A percentile compares a stretch with the other conserved stretches of the same genome.
Evolutionary conservation across 306 rosid species (phyloP).

Genomic region (Castanopsis chinensis): DNA sequence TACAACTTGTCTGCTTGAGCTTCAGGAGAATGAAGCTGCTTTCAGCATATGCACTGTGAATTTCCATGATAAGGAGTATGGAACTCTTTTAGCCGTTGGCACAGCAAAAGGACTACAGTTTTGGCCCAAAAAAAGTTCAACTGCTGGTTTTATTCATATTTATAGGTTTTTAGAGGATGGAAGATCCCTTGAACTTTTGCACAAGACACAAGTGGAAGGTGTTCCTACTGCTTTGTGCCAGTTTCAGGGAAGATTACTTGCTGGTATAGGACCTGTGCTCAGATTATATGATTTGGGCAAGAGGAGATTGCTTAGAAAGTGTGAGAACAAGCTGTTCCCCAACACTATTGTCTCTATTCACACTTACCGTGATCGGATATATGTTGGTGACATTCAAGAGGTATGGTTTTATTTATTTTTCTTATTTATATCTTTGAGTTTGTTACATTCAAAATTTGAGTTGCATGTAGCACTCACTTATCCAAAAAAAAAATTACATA

Average conservation of each 20-base stretch:
- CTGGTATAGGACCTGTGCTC: slow-evolving; percentile 87
- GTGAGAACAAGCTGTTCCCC: slow-evolving; percentile 95
- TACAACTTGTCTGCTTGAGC: slow-evolving; percentile 93
- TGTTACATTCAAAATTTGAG: too few species aligned
- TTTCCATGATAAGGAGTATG: slow-evolving; percentile 93
- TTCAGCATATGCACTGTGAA: slow-evolving; percentile 90
- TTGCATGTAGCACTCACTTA: too few species aligned
- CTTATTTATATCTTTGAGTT: too few species aligned
- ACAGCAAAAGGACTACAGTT: slow-evolving; percentile 93
- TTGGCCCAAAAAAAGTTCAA: slow-evolving; percentile 64
- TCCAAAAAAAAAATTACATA: too few species aligned
- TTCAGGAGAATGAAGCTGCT: slow-evolving; percentile 96
- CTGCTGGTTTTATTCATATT: slow-evolving; percentile 84
- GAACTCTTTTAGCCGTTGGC: slow-evolving; percentile 94
- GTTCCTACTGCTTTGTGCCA: slow-evolving; percentile 91
- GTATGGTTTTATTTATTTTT: slow-evolving; percentile 39
- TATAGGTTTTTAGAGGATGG: slow-evolving; percentile 94
- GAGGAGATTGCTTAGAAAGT: slow-evolving; percentile 74
- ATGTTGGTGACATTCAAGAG: slow-evolving; percentile 96
- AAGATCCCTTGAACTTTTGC: slow-evolving; percentile 85
- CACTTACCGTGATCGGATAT: slow-evolving; percentile 86
- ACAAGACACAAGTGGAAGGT: slow-evolving; percentile 95
- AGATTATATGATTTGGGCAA: slow-evolving; percentile 96
- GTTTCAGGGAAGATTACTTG: slow-evolving; percentile 96
- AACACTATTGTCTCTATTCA: slow-evolving; percentile 79